Evolutionary conservation across 2,329 filamentous ascomycete genomes (phyloP), one percentile per base, ranked within the genome.

Genomic region (Ophiostoma tasmaniense): DNA sequence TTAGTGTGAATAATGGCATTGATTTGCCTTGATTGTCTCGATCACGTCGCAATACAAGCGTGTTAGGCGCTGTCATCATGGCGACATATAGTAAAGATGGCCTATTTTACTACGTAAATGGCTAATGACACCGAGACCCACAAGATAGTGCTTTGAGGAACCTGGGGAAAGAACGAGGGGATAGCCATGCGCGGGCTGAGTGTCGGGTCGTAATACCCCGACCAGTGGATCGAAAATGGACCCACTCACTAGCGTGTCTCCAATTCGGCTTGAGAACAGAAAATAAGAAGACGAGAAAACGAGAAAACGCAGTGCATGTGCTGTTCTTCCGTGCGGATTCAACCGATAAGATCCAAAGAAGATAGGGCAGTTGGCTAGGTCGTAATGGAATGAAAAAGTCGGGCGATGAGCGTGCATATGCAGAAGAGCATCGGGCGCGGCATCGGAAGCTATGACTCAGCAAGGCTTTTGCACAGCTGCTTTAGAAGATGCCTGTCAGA

Each of bases 161-260:
- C 61, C 33, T 62, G 59, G 59, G 59, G 59, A 35, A 64, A 10
- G 10, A 39, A 39, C 33, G 33, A 39, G 33, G 62, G 62, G 33
- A 64, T 10, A 35, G 20, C 35, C 61, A 39, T 17, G 33, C 61
- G 61, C 33, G 37, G 17, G 62, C 50, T 37, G 33, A 2, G 6
- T 25, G 64, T 65, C 64, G 64, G 64, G 64, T 25, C 22, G 4
- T 45, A 37, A 65, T 65, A 45, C 11, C 64, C 64, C 64, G 64
- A 45, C 2, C 14, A 20, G 64, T 65, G 64, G 37, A 1, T 37
- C n/a, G 22, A 28, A 22, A 13, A 11, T 22, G 0, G 37, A 28
- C 64, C 64, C 64, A 65, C 64, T 17, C 11, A 25, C 14, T 65
- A 42, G 64, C 61, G 61, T 17, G 30, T 64, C 61, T 64, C 61